Evolutionary conservation across 495 filamentous ascomycete species (phyloP), one percentile per base, ranked within the genome.

Genomic region (Aspergillus baeticus): DNA sequence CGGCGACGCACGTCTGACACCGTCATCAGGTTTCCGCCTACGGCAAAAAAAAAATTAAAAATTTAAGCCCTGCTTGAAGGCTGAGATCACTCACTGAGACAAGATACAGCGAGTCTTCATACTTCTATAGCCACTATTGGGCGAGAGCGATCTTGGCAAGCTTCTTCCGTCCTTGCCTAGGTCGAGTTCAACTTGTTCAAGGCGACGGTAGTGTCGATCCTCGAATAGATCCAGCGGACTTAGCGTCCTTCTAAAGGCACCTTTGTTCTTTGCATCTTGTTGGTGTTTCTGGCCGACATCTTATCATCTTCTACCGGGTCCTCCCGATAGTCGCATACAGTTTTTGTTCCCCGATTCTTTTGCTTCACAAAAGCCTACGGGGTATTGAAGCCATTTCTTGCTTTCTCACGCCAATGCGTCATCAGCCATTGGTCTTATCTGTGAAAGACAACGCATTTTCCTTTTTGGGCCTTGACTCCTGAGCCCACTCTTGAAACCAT

Each of bases 71-170:
- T 15, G 33, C 17, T 26, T 18, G 22, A 39, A 13, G 36, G 49
- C 49, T 42, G 35, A 52, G 22, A 10, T 41, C 36, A 38, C 35
- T 20, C 1, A 17, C 5, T 23, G 33, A 41, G 15, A 8, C 35
- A 20, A 11, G n/a, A 35, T 31, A 51, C 42, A 11, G 34, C 41
- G 43, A 39, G 22, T 17, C 44, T n/a, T 39, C 35, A 41, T 34
- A 33, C 37, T 57, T 50, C 18, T 29, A 37, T 34, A 14, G 13
- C 36, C 33, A 18, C 37, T 20, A 57, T 57, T 57, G 54, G 54
- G 35, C 46, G 17, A 26, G 26, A 43, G 42, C 42, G 15, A 35
- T 8, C 45, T 57, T 57, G 54, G 54, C 45, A 17, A 33, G 44
- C 34, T 49, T 48, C 53, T 33, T 29, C 34, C 33, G 31, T 37